A percentile compares a stretch with the other conserved stretches of the same genome.
Evolutionary conservation across 1,284 basidiomycete species (phyloP).

Genomic region (Heterobasidion irregulare): DNA sequence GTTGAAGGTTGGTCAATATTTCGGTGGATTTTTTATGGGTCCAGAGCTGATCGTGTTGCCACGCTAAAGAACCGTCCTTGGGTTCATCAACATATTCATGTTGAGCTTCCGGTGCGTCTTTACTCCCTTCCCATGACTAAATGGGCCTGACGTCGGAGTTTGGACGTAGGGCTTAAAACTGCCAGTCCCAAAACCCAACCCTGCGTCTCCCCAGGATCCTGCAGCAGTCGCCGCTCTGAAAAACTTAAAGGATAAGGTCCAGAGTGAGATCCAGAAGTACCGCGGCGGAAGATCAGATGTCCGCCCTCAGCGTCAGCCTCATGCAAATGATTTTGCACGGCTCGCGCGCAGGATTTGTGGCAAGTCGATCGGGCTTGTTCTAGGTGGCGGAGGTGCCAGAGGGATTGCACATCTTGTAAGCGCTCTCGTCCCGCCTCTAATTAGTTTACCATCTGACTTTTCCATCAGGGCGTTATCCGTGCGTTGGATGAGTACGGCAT

Average conservation of each 20-base stretch:
- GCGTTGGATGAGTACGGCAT: slow-evolving; percentile 90
- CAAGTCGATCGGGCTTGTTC: slow-evolving; percentile 87
- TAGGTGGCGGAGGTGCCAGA: slow-evolving; percentile 94
- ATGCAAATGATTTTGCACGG: slow-evolving; percentile 89
- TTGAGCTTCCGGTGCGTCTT: slow-evolving; percentile 69
- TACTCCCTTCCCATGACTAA: background rate
- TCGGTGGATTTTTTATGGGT: no score
- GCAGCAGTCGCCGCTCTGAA: slow-evolving; percentile 86
- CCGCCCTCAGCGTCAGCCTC: slow-evolving; percentile 68
- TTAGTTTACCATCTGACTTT: slow-evolving; percentile 1
- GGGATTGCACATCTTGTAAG: slow-evolving; percentile 88
- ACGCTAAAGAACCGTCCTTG: slow-evolving; percentile 75
- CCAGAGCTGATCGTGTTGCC: background rate
- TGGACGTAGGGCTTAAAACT: slow-evolving; percentile 47
- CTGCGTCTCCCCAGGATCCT: slow-evolving; percentile 62
- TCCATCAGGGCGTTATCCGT: slow-evolving; percentile 70
- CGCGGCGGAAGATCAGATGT: slow-evolving; percentile 61
- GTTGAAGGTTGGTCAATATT: slow-evolving; percentile 62
- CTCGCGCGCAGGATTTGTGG: slow-evolving; percentile 89
- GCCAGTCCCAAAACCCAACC: slow-evolving; percentile 51
- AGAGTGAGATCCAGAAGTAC: slow-evolving; percentile 84
- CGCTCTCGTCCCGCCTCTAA: slow-evolving; percentile 5
- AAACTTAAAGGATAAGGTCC: slow-evolving; percentile 87
- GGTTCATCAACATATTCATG: slow-evolving; percentile 89
- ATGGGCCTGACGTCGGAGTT: background rate